Evolutionary conservation across 108 stramenopile genomes (phyloP).

Genomic region (Pseudonitzschia multiseries): DNA sequence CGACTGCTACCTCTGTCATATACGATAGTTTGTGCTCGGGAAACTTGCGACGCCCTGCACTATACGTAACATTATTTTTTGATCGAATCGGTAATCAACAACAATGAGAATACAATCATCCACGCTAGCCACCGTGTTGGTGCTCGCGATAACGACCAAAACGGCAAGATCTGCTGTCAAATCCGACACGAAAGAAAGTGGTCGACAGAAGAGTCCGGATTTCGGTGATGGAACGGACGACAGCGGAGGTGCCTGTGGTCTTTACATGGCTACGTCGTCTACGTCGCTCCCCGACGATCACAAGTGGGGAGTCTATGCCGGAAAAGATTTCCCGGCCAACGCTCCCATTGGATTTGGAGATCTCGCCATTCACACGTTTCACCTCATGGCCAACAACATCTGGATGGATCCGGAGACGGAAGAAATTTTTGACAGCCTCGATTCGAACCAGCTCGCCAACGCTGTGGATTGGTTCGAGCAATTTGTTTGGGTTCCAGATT

Average conservation of each 20-base stretch:
- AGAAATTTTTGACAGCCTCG: conserved; percentile 17
- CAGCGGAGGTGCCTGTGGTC: conserved; percentile 28
- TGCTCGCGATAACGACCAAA: neutral
- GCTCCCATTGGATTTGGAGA: conserved; percentile 37
- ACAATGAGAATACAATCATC: conserved; percentile 5
- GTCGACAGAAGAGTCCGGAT: conserved; percentile 2
- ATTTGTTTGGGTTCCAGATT: conserved; percentile 37
- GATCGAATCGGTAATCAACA: neutral
- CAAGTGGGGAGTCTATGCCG: conserved; percentile 54
- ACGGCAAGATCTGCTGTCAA: neutral
- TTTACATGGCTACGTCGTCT: conserved; percentile 54
- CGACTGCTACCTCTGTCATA: too few species aligned
- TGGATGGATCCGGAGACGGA: conserved; percentile 9
- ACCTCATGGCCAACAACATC: conserved; percentile 37
- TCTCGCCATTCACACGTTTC: conserved; percentile 44
- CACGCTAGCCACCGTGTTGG: neutral
- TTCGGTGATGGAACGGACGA: conserved; percentile 1
- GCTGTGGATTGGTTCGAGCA: conserved; percentile 52
- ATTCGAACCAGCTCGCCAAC: conserved; percentile 22
- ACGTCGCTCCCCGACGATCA: conserved; percentile 40
- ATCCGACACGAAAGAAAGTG: neutral
- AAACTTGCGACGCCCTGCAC: too few species aligned
- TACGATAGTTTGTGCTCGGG: too few species aligned
- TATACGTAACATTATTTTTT: too few species aligned
- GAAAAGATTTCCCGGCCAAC: conserved; percentile 19